A percentile compares a stretch with the other conserved stretches of the same genome.
phyloP scores from a whole-genome alignment of 192 early-diverging fungal species.

The Backusella westeae region DNA sequence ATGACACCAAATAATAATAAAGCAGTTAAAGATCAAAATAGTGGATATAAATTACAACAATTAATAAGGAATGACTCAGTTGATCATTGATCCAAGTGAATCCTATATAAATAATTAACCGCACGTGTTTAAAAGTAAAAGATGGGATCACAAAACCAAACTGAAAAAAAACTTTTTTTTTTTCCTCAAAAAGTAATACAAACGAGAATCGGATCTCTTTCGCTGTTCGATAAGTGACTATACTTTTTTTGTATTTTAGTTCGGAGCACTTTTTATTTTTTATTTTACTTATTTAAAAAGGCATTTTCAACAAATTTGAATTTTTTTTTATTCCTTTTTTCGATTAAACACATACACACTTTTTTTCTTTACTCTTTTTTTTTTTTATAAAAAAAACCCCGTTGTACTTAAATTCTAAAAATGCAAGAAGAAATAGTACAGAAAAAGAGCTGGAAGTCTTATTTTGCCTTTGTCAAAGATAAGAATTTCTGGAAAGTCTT shows the following conservation, averaged over 20 bases:
- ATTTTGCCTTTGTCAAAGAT: constrained; percentile 27
- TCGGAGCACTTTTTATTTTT: not conserved
- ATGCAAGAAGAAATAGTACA: not conserved
- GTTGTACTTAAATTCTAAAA: not conserved
- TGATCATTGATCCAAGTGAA: too few species aligned
- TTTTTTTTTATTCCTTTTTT: not conserved
- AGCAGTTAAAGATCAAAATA: not conserved
- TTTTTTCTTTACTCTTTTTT: constrained; percentile 3
- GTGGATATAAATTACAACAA: too few species aligned
- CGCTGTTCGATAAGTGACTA: not conserved
- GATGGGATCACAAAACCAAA: not conserved
- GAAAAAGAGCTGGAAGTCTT: constrained; percentile 17
- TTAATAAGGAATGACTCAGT: too few species aligned
- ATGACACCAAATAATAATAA: not conserved
- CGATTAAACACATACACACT: not conserved
- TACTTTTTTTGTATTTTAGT: not conserved
- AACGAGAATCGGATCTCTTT: not conserved
- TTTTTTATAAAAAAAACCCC: not conserved
- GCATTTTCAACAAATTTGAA: not conserved
- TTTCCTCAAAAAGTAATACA: not conserved
- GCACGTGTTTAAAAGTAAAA: not conserved
- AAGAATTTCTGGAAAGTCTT: constrained; percentile 30
- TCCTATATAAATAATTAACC: not conserved
- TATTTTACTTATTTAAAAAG: not conserved
- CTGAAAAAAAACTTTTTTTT: not conserved